Evolutionary conservation across 2,329 filamentous ascomycete species (phyloP).

Genomic region (Talaromyces pinophilus): DNA sequence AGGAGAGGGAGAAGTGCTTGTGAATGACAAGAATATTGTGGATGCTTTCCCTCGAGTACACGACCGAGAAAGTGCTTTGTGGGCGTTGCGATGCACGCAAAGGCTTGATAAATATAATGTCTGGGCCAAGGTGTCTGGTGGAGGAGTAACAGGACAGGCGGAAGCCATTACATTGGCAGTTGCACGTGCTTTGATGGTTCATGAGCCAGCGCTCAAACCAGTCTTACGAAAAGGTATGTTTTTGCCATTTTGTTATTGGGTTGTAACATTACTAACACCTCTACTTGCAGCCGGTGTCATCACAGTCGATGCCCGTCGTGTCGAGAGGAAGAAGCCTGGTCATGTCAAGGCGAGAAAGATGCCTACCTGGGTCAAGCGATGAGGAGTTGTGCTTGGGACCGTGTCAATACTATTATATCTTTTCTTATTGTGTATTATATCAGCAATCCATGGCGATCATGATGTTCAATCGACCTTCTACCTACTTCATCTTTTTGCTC

Average conservation of each 20-base stretch:
- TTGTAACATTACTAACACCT: conserved; percentile 7
- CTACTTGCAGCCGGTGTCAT: conserved; percentile 78
- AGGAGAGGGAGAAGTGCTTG: conserved; percentile 82
- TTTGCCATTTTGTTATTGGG: not conserved
- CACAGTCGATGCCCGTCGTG: conserved; percentile 83
- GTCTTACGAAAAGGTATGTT: conserved; percentile 81
- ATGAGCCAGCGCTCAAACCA: conserved; percentile 90
- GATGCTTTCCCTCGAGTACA: conserved; percentile 84
- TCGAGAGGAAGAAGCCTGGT: conserved; percentile 98
- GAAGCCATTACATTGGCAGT: conserved; percentile 91
- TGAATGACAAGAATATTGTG: conserved; percentile 85
- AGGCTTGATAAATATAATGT: conserved; percentile 96
- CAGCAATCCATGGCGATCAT: conserved; percentile 16
- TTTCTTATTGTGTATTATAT: conserved; percentile 23
- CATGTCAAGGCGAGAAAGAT: conserved; percentile 97
- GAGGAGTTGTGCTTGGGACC: conserved; percentile 26
- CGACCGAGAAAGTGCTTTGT: conserved; percentile 90
- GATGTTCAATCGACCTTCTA: conserved; percentile 1
- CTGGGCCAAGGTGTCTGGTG: conserved; percentile 80
- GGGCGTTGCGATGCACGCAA: conserved; percentile 80
- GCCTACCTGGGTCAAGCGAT: conserved; percentile 94
- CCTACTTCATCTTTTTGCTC: not conserved
- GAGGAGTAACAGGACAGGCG: conserved; percentile 91
- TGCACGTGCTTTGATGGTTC: conserved; percentile 81
- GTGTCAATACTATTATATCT: conserved; percentile 20